Evolutionary conservation across 257 asterid species (phyloP), one percentile per base, ranked within the genome.

Genomic region (Craterostigma plantagineum): DNA sequence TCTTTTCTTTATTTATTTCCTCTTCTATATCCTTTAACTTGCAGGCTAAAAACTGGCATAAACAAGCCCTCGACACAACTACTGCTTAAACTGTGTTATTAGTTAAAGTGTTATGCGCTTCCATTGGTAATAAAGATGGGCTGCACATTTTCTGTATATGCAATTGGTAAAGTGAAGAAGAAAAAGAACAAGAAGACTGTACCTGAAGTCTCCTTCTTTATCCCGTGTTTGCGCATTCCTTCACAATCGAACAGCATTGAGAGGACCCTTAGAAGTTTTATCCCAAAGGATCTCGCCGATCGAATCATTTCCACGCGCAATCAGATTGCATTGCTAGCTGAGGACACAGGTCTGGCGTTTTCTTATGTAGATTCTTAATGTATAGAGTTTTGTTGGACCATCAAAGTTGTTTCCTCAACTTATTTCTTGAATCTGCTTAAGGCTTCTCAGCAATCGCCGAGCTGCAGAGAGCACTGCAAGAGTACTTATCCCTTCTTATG

Each of bases 241-340:
- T 52, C 45, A 8, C 77, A 67, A 54, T 67, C 68, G 33, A 69
- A 76, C 30, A 23, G 30, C 57, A 51, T 65, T 46, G 73, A 64
- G 15, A 61, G 38, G 43, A 16, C 60, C 16, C 81, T 76, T 10
- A 45, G 52, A 34, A 75, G 73, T 34, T 45, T 76, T 14, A 50
- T 79, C 30, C 81, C 92, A 0, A 66, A 67, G 49, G 81, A 79
- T 69, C 77, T 84, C 58, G 81, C 71, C 34, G 45, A 58, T 46
- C 60, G 66, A 52, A 68, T 84, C 7, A 52, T 55, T 53, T 68
- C 70, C 0, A 51, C 72, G 38, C 62, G 95, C 49, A 69, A 63
- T 55, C 87, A 65, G 71, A 84, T 84, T 62, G 67, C 55, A 38
- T 51, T 76, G 8, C 53, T 76, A 30, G 77, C 85, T 3, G 51